Evolutionary conservation across 306 rosid species (phyloP).

Genomic region (Fragaria iinumae): DNA sequence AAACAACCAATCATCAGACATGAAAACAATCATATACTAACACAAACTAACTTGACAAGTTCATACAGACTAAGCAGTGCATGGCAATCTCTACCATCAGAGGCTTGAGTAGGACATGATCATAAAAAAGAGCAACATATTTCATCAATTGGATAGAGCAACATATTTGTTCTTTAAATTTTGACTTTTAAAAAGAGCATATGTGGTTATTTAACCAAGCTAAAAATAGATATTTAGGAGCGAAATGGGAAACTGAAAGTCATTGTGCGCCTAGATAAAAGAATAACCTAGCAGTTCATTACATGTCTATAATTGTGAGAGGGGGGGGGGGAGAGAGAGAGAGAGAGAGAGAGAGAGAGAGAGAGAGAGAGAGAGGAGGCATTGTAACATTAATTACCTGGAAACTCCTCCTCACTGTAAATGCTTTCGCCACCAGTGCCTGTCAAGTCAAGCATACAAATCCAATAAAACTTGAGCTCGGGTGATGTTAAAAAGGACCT

Average conservation of each 20-base stretch:
- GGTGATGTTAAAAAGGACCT: background rate
- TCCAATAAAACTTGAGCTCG: background rate
- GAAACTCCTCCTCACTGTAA: constrained; percentile 71
- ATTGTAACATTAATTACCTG: constrained; percentile 52
- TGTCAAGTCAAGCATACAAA: constrained; percentile 30
- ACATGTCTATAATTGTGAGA: background rate
- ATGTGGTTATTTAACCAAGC: background rate
- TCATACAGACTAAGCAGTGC: background rate
- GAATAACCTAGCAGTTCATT: background rate
- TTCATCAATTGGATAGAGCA: background rate
- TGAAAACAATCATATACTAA: background rate
- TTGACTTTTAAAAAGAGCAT: background rate
- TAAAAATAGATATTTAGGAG: background rate
- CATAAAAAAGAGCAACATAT: background rate
- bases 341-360: background rate
- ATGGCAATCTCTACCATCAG: background rate
- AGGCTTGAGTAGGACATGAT: background rate
- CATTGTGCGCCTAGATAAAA: background rate
- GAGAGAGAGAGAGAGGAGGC: background rate
- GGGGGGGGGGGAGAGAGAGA: background rate
- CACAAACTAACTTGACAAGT: background rate
- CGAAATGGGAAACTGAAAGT: background rate
- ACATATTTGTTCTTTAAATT: background rate
- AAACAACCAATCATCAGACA: background rate
- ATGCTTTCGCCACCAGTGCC: constrained; percentile 98